phyloP scores from a whole-genome alignment of 441 rosid genomes.

The Cnidoscolus chayamansa region DNA sequence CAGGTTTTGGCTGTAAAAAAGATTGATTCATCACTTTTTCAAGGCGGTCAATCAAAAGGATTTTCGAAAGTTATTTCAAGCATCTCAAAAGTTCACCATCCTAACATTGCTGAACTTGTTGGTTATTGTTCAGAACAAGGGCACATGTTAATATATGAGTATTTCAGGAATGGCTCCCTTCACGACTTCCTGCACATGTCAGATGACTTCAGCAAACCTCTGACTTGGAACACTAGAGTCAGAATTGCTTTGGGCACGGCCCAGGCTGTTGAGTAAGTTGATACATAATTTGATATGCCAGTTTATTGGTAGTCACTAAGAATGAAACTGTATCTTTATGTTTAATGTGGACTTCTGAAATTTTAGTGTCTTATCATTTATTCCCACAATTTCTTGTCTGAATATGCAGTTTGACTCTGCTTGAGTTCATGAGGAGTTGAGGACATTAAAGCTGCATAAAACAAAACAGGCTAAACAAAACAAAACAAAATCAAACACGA shows the following conservation, averaged over 20 bases:
- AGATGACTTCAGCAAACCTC: slow-evolving; percentile 87
- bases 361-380: neutral
- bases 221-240: slow-evolving; percentile 97
- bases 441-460: neutral
- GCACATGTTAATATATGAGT: slow-evolving; percentile 67
- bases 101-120: slow-evolving; percentile 67
- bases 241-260: slow-evolving; percentile 89
- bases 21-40: slow-evolving; percentile 65
- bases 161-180: slow-evolving; percentile 83
- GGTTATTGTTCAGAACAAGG: slow-evolving; percentile 86
- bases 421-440: neutral
- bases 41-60: slow-evolving; percentile 36
- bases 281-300: neutral
- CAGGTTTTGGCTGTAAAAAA: slow-evolving; percentile 90
- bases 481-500: neutral
- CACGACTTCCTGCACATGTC: slow-evolving; percentile 80
- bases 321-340: neutral
- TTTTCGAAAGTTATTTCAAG: slow-evolving; percentile 57
- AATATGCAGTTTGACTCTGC: neutral
- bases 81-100: slow-evolving; percentile 75
- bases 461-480: neutral
- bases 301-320: neutral
- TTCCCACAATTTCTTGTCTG: neutral
- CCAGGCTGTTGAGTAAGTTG: slow-evolving; percentile 75
- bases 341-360: neutral